Evolutionary conservation across 192 early-diverging fungal species (phyloP), one percentile per base, ranked within the genome.

Genomic region (Backusella tarrabulga): DNA sequence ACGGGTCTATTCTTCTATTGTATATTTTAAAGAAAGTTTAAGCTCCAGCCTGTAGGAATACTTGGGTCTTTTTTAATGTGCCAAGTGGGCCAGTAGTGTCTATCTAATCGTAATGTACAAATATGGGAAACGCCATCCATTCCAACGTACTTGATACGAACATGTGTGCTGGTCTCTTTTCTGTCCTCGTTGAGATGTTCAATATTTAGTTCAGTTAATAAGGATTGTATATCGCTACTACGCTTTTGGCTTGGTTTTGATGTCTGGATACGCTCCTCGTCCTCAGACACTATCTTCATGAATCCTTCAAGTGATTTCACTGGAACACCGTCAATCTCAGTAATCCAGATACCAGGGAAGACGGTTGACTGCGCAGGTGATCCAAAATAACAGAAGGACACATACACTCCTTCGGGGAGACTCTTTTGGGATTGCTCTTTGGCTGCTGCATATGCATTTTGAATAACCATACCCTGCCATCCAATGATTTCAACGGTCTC

Each of bases 391-490:
- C 87, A 88, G 70, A 76, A 83, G 0, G 91, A 86, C 35, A 88
- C 85, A 80, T 91, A 92, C 38, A 93, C 88, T 15, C 91, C 88
- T 5, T 85, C 82, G 6, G 91, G 92, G 1, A 91, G 83, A 11
- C 78, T 79, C 32, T 86, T 84, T 35, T 83, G 85, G 17, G 90
- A 81, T 76, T 92, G 90, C 77, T 90, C 90, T 50, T 88, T 75
- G 19, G 91, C 85, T 6, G 92, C 90, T 70, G 86, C 87, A 79
- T 92, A 88, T 14, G 93, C 88, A 46, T 87, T 88, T 80, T 95
- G 92, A 68, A 96, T 84, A 14, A 90, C 73, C 4, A 92, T 93
- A 8, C 96, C 96, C 11, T 93, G 91, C 96, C 96, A 98, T 29
- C 89, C 83, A 36, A 98, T 84, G 6, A 96, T 83, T 42, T 91